A percentile compares a stretch with the other conserved stretches of the same genome.
These are phyloP conservation scores for Patellifolia procumbens DNA, from an alignment of 179 eudicot genomes.

Conservation along the genomic window DNA sequence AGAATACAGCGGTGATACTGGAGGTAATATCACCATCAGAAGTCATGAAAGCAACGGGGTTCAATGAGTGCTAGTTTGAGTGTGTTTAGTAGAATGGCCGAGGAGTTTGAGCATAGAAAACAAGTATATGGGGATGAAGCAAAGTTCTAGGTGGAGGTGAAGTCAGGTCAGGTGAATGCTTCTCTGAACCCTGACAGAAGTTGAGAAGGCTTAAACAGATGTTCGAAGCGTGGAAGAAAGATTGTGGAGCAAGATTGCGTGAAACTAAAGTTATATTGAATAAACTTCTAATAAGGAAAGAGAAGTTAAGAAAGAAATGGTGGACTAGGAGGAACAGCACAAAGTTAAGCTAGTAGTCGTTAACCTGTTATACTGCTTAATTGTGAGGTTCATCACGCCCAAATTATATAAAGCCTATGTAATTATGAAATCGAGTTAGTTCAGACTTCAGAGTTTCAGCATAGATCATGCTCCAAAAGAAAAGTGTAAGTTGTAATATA, in stretches of 20 bases:
- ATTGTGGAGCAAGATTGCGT: slow-evolving; percentile 69
- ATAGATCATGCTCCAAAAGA: not conserved
- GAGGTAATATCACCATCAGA: slow-evolving; percentile 39
- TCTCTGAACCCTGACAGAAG: slow-evolving; percentile 74
- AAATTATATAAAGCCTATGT: slow-evolving; percentile 11
- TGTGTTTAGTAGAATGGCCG: slow-evolving; percentile 78
- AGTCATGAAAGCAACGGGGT: slow-evolving; percentile 51
- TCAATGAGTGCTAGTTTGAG: slow-evolving; percentile 74
- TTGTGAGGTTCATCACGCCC: not conserved
- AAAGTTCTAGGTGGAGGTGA: slow-evolving; percentile 91
- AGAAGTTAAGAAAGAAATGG: slow-evolving; percentile 79
- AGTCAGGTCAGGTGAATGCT: slow-evolving; percentile 85
- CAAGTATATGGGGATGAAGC: slow-evolving; percentile 94
- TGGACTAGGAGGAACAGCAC: slow-evolving; percentile 89
- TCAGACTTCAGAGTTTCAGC: not conserved
- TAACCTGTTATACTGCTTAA: not conserved
- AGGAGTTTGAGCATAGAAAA: slow-evolving; percentile 92
- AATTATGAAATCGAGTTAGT: slow-evolving; percentile 26
- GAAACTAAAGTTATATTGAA: slow-evolving; percentile 85
- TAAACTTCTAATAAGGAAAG: slow-evolving; percentile 75
- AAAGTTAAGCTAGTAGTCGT: slow-evolving; percentile 35
- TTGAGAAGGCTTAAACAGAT: slow-evolving; percentile 77
- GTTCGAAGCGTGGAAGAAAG: slow-evolving; percentile 97
- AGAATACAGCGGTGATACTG: slow-evolving; percentile 59
- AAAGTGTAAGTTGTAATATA: not conserved